Evolutionary conservation across 202 grass and related monocot species (phyloP).

Genomic region (Schoenoplectus tabernaemontani): DNA sequence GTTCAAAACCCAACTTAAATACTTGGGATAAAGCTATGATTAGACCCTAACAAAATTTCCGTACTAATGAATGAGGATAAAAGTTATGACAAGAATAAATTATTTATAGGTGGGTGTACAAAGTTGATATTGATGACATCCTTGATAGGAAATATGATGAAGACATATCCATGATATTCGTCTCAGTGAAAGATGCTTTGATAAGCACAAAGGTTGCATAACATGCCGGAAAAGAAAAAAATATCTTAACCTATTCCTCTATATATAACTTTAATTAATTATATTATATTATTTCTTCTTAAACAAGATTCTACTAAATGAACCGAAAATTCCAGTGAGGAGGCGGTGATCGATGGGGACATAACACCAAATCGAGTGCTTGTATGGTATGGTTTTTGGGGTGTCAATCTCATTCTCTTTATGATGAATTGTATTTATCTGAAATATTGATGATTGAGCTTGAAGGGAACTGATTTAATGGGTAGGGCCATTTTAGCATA

Average conservation of each 20-base stretch:
- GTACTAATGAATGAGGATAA: neutral
- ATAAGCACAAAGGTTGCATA: neutral
- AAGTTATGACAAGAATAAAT: neutral
- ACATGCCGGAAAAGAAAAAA: neutral
- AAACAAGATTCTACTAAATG: slow-evolving; percentile 7
- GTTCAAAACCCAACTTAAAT: neutral
- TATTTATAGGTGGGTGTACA: neutral
- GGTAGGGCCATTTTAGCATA: neutral
- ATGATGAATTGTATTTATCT: neutral
- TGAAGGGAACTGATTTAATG: neutral
- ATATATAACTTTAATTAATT: neutral
- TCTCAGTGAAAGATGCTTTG: neutral
- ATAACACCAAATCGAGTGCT: slow-evolving; percentile 10
- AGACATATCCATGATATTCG: neutral
- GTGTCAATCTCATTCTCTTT: neutral
- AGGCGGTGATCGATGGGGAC: slow-evolving; percentile 7
- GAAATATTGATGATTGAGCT: neutral
- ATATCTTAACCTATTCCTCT: neutral
- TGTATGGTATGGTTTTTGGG: neutral
- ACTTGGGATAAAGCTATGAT: neutral
- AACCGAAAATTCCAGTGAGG: neutral
- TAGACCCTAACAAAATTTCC: neutral
- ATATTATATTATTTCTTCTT: neutral
- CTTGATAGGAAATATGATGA: neutral
- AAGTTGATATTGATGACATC: neutral